Conservation (phyloP, 164 flowering plant genomes). For the Annona cherimola region DNA sequence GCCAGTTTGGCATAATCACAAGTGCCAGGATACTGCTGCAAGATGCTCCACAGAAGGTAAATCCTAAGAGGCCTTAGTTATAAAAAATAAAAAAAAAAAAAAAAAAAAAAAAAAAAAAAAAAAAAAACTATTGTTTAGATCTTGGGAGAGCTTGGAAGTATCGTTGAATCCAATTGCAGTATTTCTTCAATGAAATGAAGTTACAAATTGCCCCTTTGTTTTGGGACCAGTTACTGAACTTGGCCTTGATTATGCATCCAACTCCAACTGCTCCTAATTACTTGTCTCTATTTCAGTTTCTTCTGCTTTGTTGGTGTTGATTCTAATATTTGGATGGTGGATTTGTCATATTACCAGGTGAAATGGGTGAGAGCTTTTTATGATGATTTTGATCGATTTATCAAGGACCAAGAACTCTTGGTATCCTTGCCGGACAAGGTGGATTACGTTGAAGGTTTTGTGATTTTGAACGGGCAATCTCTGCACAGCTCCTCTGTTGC, state of each 20-base stretch:
- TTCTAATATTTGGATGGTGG: conserved; percentile 2
- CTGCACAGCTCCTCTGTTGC: conserved; percentile 20
- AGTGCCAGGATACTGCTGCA: conserved; percentile 36
- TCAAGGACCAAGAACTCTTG: conserved; percentile 27
- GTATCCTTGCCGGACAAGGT: conserved; percentile 23
- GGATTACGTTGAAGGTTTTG: conserved; percentile 35
- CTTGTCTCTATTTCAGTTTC: not conserved
- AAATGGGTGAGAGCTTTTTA: conserved; percentile 37
- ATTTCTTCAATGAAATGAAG: too few relatives aligned
- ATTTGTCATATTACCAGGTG: conserved; percentile 15
- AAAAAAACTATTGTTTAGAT: too few relatives aligned
- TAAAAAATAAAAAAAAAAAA: not conserved
- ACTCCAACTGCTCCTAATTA: not conserved
- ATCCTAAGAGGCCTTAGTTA: not conserved
- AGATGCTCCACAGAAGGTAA: conserved; percentile 35
- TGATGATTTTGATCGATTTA: conserved; percentile 29
- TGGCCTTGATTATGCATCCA: not conserved
- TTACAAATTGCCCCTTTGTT: too few relatives aligned
- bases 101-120: too few relatives aligned
- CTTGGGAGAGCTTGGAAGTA: not conserved
- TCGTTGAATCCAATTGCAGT: not conserved
- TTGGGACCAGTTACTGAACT: not conserved
- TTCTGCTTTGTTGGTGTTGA: not conserved
- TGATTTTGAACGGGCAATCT: conserved; percentile 24
- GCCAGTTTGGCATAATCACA: conserved; percentile 52